Conservation (phyloP, 257 asterid species). For the Salvia rosmarinus region DNA sequence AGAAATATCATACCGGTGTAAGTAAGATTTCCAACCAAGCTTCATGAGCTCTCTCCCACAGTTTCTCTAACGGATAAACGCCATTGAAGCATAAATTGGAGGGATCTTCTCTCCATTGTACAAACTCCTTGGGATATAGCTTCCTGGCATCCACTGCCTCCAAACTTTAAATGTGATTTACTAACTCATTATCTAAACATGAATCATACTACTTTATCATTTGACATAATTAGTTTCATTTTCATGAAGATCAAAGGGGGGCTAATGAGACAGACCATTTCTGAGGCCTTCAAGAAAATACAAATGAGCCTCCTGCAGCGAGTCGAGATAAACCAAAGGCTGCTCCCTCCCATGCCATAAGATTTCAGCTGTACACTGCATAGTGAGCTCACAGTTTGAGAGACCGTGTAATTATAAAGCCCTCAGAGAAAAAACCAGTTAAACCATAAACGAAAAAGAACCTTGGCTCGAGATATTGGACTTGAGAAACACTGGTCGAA, state of each 20-base stretch:
- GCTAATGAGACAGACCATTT: conserved; percentile 59
- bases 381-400: conserved; percentile 22
- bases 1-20: conserved; percentile 51
- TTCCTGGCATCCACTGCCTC: conserved; percentile 90
- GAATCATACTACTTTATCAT: no score
- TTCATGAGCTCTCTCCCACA: conserved; percentile 67
- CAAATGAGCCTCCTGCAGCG: conserved; percentile 77
- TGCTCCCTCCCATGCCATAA: conserved; percentile 72
- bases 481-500: conserved; percentile 79
- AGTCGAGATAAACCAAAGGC: conserved; percentile 75
- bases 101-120: conserved; percentile 85
- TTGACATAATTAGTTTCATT: no score
- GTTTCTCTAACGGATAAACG: conserved; percentile 51
- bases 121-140: conserved; percentile 65
- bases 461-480: conserved; percentile 89
- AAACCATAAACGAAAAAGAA: conserved; percentile 20
- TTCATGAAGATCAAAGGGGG: background rate
- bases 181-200: conserved; percentile 36
- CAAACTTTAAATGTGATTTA: conserved; percentile 59
- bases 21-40: conserved; percentile 76
- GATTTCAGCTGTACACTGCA: conserved; percentile 82
- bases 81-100: conserved; percentile 61
- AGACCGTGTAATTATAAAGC: conserved; percentile 11
- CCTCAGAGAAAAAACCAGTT: background rate
- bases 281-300: conserved; percentile 76